Evolutionary conservation across 148 eudicot genomes (phyloP), one percentile per base, ranked within the genome.

Genomic region (Tetragonia tetragonoides): DNA sequence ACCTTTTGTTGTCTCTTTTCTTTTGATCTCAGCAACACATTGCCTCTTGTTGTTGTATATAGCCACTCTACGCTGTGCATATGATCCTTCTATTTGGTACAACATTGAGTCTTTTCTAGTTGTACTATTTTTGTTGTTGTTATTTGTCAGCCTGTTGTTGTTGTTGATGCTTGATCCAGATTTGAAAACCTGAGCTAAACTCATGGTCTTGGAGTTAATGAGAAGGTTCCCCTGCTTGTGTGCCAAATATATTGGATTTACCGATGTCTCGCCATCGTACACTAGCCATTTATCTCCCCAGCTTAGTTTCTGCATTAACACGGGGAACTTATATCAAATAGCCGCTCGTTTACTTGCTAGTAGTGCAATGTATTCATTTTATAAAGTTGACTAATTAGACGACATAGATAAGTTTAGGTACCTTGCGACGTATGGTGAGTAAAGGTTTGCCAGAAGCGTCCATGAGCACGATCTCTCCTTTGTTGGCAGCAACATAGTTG

Each of bases 381-480:
- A 28, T 28, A 28, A 28, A 28, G 34, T 28, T 28, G 34, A 28
- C 0, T 28, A 28, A 28, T 28, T 28, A 28, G 34, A 28, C 34
- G 34, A 28, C 1, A 28, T 28, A 2, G 42, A 68, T 18, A 42
- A 23, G 9, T 17, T 14, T 78, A 69, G 6, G 8, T 85, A 90
- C 97, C 94, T 92, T 92, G 49, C 94, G 94, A 39, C 94, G 94
- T 67, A 92, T 83, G 72, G 97, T 92, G 81, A 92, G 88, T 64
- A 92, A 87, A 57, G 90, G 85, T 39, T 78, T 86, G 78, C 97
- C 97, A 23, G 75, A 77, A 69, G 89, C 89, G 71, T 92, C 91
- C 94, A 92, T 92, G 70, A 92, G 92, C 49, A 83, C 70, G 65
- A 87, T 86, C 82, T 86, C 87, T 0, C 64, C 86, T 44, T 78